phyloP scores from a whole-genome alignment of 1,284 basidiomycete species.

The Tylopilus microsporus region DNA sequence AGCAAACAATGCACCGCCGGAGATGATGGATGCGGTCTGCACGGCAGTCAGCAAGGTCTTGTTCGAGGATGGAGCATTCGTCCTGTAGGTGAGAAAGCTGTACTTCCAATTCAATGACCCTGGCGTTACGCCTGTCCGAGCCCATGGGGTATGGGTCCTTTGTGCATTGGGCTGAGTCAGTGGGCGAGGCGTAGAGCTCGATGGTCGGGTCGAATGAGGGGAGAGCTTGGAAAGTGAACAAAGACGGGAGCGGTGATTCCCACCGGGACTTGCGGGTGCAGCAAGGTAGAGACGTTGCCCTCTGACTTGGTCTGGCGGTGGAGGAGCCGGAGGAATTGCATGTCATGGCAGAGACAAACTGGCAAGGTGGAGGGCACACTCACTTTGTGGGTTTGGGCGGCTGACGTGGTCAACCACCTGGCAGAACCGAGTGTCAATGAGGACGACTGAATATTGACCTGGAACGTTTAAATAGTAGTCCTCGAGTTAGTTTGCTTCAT shows the following conservation, averaged over 20 bases:
- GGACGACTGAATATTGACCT: background rate
- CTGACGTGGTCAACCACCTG: slow-evolving; percentile 21
- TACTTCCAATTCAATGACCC: slow-evolving; percentile 1
- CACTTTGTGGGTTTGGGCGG: slow-evolving; percentile 14
- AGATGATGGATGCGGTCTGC: slow-evolving; percentile 23
- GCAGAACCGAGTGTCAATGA: slow-evolving; percentile 1
- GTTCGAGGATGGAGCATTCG: slow-evolving; percentile 18
- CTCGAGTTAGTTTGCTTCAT: too few relatives aligned
- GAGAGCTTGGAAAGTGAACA: slow-evolving; percentile 18
- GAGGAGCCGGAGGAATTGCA: slow-evolving; percentile 36
- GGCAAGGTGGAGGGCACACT: background rate
- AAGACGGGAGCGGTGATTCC: slow-evolving; percentile 18
- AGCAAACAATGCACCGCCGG: slow-evolving; percentile 16
- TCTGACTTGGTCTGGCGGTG: slow-evolving; percentile 37
- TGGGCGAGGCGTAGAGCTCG: slow-evolving; percentile 21
- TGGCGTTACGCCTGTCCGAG: slow-evolving; percentile 5
- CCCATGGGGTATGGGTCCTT: background rate
- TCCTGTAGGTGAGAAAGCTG: slow-evolving; percentile 10
- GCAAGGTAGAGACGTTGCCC: slow-evolving; percentile 28
- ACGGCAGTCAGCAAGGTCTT: slow-evolving; percentile 29
- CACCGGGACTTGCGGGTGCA: slow-evolving; percentile 7
- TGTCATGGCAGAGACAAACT: slow-evolving; percentile 11
- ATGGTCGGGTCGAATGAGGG: slow-evolving; percentile 24
- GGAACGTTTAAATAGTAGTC: background rate
- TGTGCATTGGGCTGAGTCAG: background rate